Evolutionary conservation across 2,329 filamentous ascomycete species (phyloP).

Genomic region (Talaromyces sp.): DNA sequence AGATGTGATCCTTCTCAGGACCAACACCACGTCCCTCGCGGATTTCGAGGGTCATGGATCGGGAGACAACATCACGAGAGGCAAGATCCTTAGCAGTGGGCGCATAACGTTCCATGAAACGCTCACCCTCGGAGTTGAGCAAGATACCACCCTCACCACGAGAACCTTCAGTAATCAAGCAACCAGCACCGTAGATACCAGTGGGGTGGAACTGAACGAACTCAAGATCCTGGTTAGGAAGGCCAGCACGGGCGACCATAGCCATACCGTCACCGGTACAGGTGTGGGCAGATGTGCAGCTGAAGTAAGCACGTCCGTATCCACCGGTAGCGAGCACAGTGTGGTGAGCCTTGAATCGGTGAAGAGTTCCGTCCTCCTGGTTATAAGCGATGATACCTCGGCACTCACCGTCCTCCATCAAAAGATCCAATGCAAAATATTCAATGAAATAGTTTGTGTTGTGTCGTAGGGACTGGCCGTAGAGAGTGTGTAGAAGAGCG

Average conservation of each 20-base stretch:
- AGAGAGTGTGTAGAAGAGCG: constrained; percentile 95
- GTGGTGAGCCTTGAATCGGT: constrained; percentile 95
- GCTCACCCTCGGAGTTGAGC: constrained; percentile 95
- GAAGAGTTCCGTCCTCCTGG: constrained; percentile 96
- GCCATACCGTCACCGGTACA: constrained; percentile 99
- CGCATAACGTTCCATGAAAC: constrained; percentile 99
- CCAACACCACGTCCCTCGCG: constrained; percentile 96
- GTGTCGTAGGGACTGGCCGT: constrained; percentile 93
- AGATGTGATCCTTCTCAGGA: constrained; percentile 97
- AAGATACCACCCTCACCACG: constrained; percentile 98
- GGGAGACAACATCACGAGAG: constrained; percentile 91
- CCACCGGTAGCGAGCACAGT: constrained; percentile 96
- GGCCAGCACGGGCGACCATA: constrained; percentile 95
- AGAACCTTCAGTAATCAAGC: constrained; percentile 95
- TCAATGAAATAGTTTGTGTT: constrained; percentile 99
- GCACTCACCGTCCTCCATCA: constrained; percentile 97
- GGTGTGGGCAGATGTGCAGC: constrained; percentile 95
- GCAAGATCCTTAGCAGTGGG: constrained; percentile 98
- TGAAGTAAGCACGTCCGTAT: constrained; percentile 97
- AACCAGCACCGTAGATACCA: constrained; percentile 97
- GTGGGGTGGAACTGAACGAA: constrained; percentile 99
- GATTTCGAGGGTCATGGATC: constrained; percentile 98
- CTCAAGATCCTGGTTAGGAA: constrained; percentile 98
- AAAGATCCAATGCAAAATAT: constrained; percentile 93
- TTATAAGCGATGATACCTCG: constrained; percentile 97